Conservation (phyloP, 2,329 filamentous ascomycete species). For the Purpureocillium lavendulum region DNA sequence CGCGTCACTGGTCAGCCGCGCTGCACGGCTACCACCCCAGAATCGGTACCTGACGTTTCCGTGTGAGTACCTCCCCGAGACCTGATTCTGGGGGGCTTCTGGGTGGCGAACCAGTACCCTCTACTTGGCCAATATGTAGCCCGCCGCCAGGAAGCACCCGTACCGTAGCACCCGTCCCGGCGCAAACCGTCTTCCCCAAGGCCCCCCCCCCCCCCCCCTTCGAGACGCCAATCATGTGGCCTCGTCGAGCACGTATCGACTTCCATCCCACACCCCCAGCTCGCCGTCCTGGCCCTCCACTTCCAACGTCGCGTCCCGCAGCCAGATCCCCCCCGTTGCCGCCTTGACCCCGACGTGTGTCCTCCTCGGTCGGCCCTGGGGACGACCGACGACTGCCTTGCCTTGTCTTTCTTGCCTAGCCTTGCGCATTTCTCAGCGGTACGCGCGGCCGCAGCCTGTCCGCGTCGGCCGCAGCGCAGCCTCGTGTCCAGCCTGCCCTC, state of each 20-base stretch:
- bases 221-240: slow-evolving; percentile 24
- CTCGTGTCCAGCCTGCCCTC: slow-evolving; percentile 3
- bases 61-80: neutral
- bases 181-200: too few relatives aligned
- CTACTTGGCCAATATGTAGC: too few relatives aligned
- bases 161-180: too few relatives aligned
- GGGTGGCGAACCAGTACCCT: too few relatives aligned
- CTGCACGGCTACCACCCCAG: slow-evolving; percentile 2
- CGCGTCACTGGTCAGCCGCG: neutral
- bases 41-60: neutral
- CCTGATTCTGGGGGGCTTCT: too few relatives aligned
- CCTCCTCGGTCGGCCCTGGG: too few relatives aligned
- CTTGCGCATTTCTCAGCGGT: slow-evolving; percentile 15
- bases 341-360: too few relatives aligned
- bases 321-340: slow-evolving; percentile 9
- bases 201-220: slow-evolving; percentile 1
- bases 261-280: slow-evolving; percentile 11
- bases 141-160: too few relatives aligned
- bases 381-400: neutral
- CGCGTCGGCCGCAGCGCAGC: slow-evolving; percentile 11
- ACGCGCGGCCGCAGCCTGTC: slow-evolving; percentile 20
- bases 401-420: slow-evolving; percentile 7
- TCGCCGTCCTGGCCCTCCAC: slow-evolving; percentile 4
- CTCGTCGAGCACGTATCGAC: slow-evolving; percentile 12
- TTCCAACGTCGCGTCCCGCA: slow-evolving; percentile 17